Evolutionary conservation across 495 filamentous ascomycete species (phyloP).

Genomic region (Penicillium atrosanguineum): DNA sequence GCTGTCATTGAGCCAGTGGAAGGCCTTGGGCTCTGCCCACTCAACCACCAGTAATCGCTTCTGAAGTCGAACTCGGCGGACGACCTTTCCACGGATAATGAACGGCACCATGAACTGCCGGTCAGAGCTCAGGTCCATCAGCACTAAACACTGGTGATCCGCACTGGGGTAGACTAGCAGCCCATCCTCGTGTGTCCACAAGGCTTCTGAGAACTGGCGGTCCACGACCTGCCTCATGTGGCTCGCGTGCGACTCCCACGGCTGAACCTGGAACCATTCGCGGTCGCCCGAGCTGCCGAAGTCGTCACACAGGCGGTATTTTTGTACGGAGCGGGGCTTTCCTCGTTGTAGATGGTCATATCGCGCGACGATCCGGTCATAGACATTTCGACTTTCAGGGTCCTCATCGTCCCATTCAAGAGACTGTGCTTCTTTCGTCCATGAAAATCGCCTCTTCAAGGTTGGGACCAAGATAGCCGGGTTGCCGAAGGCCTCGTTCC

Average conservation of each 20-base stretch:
- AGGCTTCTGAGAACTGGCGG: constrained; percentile 52
- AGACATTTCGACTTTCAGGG: constrained; percentile 41
- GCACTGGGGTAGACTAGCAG: constrained; percentile 56
- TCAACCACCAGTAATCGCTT: constrained; percentile 58
- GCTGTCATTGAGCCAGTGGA: constrained; percentile 56
- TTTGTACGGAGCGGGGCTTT: constrained; percentile 48
- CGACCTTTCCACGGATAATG: constrained; percentile 48
- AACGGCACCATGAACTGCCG: constrained; percentile 52
- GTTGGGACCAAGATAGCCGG: constrained; percentile 43
- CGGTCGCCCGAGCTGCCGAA: constrained; percentile 34
- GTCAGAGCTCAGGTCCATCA: constrained; percentile 53
- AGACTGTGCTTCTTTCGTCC: constrained; percentile 47
- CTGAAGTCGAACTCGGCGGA: constrained; percentile 58
- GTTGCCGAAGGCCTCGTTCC: constrained; percentile 54
- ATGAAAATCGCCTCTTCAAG: constrained; percentile 52
- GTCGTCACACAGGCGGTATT: constrained; percentile 36
- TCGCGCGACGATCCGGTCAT: constrained; percentile 53
- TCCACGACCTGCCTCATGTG: constrained; percentile 35
- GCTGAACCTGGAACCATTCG: constrained; percentile 49
- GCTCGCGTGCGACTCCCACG: constrained; percentile 56
- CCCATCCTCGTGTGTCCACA: constrained; percentile 62
- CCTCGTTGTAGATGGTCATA: constrained; percentile 55
- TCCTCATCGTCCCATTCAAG: constrained; percentile 1
- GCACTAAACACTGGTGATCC: constrained; percentile 41
- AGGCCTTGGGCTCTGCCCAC: constrained; percentile 61